Evolutionary conservation across 768 basidiomycete species (phyloP).

Genomic region (Crepidotus variabilis): DNA sequence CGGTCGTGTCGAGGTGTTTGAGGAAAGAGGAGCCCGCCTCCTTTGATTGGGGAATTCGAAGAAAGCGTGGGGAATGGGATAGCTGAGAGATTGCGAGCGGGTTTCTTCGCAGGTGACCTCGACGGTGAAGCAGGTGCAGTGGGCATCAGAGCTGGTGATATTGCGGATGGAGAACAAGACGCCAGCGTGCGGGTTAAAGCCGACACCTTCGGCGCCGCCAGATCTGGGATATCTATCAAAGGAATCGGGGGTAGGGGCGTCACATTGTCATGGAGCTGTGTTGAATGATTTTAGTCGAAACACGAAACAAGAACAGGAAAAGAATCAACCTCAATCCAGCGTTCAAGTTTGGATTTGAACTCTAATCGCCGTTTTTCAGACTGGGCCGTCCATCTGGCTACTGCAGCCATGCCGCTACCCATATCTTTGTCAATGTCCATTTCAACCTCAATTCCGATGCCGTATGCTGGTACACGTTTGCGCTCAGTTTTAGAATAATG

Average conservation of each 20-base stretch:
- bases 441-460: constrained; percentile 84
- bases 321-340: constrained; percentile 60
- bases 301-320: background rate
- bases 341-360: constrained; percentile 55
- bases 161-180: constrained; percentile 68
- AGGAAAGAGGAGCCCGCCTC: constrained; percentile 50
- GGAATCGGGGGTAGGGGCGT: constrained; percentile 55
- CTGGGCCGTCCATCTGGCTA: constrained; percentile 81
- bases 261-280: constrained; percentile 48
- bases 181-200: constrained; percentile 68
- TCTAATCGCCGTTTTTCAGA: constrained; percentile 56
- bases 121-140: constrained; percentile 38
- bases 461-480: constrained; percentile 75
- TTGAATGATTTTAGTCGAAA: constrained; percentile 6
- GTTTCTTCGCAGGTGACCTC: constrained; percentile 36
- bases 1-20: constrained; percentile 56
- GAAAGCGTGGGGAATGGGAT: constrained; percentile 48
- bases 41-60: constrained; percentile 44
- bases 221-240: constrained; percentile 58
- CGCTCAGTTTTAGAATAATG: constrained; percentile 65
- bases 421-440: constrained; percentile 80
- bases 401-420: constrained; percentile 82
- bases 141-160: constrained; percentile 36
- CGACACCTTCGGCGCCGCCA: constrained; percentile 57
- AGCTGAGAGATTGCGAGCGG: constrained; percentile 34